Evolutionary conservation across 768 basidiomycete species (phyloP).

Genomic region (Podaxis sp.): DNA sequence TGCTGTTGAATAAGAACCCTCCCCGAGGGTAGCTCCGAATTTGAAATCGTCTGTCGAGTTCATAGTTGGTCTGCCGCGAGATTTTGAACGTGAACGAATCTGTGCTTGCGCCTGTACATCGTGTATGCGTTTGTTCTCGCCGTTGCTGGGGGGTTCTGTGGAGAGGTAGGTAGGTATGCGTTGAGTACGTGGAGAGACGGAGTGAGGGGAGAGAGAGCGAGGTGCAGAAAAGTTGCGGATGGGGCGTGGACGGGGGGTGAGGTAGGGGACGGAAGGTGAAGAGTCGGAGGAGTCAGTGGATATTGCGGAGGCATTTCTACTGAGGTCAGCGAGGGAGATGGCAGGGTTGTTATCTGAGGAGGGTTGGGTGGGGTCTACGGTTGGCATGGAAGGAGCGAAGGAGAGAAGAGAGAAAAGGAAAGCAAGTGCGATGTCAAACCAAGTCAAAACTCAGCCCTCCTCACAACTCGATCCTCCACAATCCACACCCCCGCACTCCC

Average conservation of each 20-base stretch:
- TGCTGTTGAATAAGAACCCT: conserved; percentile 83
- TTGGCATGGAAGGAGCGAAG: neutral
- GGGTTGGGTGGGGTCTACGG: neutral
- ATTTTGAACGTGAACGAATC: conserved; percentile 36
- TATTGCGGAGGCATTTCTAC: conserved; percentile 76
- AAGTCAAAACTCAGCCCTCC: neutral
- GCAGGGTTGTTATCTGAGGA: neutral
- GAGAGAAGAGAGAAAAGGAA: too few species aligned
- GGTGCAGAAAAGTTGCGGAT: conserved; percentile 68
- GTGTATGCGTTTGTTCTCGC: conserved; percentile 1
- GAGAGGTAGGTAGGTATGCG: conserved; percentile 58
- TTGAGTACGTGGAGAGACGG: conserved; percentile 27
- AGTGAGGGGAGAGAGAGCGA: conserved; percentile 34
- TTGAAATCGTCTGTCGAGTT: conserved; percentile 64
- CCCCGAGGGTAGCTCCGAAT: conserved; percentile 73
- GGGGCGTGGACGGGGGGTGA: conserved; percentile 52
- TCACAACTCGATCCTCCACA: neutral
- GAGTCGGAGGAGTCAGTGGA: conserved; percentile 62
- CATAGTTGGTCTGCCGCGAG: conserved; percentile 44
- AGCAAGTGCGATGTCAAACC: neutral
- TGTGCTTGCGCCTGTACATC: conserved; percentile 15
- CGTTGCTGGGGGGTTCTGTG: conserved; percentile 44
- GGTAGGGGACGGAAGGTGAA: conserved; percentile 40
- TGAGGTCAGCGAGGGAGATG: conserved; percentile 55
- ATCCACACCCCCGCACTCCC: neutral